Evolutionary conservation across 257 asterid genomes (phyloP).

Genomic region (Nicotiana obtusifolia): DNA sequence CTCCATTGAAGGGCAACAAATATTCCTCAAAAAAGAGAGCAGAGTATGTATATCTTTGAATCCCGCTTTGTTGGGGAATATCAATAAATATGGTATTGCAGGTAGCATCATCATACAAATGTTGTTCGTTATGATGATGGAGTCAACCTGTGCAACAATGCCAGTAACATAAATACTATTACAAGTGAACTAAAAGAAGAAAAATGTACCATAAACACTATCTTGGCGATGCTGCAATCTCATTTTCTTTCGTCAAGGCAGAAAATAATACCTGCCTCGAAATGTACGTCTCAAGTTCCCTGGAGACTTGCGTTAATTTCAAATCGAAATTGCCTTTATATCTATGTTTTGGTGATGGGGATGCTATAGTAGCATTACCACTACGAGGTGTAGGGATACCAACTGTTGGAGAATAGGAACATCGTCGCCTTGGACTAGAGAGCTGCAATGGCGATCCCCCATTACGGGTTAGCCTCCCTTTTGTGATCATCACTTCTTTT

Average conservation of each 20-base stretch:
- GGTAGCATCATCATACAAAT: background rate
- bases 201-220: constrained; percentile 3
- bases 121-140: background rate
- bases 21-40: background rate
- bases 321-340: constrained; percentile 70
- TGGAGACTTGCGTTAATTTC: constrained; percentile 71
- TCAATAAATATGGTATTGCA: background rate
- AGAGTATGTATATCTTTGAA: background rate
- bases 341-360: constrained; percentile 49
- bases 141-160: background rate
- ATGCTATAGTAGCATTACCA: constrained; percentile 10
- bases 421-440: constrained; percentile 83
- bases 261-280: constrained; percentile 76
- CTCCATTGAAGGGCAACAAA: background rate
- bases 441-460: constrained; percentile 41
- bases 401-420: constrained; percentile 53
- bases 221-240: constrained; percentile 48
- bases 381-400: constrained; percentile 21
- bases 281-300: constrained; percentile 72
- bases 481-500: constrained; percentile 20
- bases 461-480: constrained; percentile 25
- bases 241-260: constrained; percentile 52
- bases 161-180: background rate
- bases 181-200: background rate
- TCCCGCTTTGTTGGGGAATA: constrained; percentile 5